phyloP scores from a whole-genome alignment of 306 rosid species.

The Morella rubra region DNA sequence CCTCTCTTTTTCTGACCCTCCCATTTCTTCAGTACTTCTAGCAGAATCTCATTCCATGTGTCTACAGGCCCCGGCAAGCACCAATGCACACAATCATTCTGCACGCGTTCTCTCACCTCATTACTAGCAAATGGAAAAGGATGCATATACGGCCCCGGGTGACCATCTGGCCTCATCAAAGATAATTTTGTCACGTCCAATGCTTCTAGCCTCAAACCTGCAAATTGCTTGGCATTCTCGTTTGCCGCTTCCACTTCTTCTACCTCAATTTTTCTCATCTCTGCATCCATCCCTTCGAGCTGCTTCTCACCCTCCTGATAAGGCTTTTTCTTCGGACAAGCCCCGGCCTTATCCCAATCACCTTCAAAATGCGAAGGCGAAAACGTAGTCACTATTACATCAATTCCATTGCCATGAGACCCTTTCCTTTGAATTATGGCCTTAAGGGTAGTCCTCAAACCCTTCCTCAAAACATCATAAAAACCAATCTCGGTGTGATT shows the following conservation, averaged over 20 bases:
- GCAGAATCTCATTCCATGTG: slow-evolving; percentile 85
- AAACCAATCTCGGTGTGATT: slow-evolving; percentile 86
- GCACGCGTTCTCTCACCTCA: slow-evolving; percentile 61
- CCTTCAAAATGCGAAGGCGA: slow-evolving; percentile 93
- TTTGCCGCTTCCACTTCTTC: slow-evolving; percentile 74
- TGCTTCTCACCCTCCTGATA: slow-evolving; percentile 48
- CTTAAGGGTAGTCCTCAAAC: slow-evolving; percentile 55
- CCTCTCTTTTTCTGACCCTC: slow-evolving; percentile 19
- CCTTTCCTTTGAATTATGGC: slow-evolving; percentile 50
- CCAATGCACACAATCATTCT: slow-evolving; percentile 96
- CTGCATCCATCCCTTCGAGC: slow-evolving; percentile 79
- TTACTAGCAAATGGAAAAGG: slow-evolving; percentile 64
- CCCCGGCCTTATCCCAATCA: slow-evolving; percentile 84
- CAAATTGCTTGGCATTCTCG: slow-evolving; percentile 28
- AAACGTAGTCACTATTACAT: slow-evolving; percentile 70
- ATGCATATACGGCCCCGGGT: slow-evolving; percentile 88
- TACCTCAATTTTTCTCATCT: slow-evolving; percentile 63
- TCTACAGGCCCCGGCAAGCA: slow-evolving; percentile 91
- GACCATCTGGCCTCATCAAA: slow-evolving; percentile 84
- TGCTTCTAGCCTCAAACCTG: slow-evolving; percentile 50
- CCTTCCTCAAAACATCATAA: slow-evolving; percentile 73
- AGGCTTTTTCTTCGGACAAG: slow-evolving; percentile 76
- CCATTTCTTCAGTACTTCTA: slow-evolving; percentile 61
- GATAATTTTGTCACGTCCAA: slow-evolving; percentile 72
- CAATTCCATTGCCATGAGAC: slow-evolving; percentile 28